phyloP scores from a whole-genome alignment of 306 rosid species.

The Lithocarpus polystachyus region DNA sequence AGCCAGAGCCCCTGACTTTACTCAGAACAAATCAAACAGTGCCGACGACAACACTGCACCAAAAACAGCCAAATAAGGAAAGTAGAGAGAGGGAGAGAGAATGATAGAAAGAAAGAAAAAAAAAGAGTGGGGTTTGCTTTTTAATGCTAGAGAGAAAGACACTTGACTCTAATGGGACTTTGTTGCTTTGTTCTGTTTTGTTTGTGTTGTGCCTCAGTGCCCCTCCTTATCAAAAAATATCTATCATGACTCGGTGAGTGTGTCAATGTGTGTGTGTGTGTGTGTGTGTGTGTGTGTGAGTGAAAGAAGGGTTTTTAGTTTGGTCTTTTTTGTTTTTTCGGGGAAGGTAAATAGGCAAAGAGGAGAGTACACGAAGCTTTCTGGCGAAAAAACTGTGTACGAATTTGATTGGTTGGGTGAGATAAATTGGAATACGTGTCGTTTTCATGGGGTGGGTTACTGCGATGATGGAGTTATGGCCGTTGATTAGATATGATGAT shows the following conservation, averaged over 20 bases:
- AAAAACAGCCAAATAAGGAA: conserved; percentile 12
- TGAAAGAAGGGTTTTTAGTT: neutral
- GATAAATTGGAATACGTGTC: neutral
- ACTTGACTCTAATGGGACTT: neutral
- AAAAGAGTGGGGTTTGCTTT: neutral
- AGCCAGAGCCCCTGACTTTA: conserved; percentile 10
- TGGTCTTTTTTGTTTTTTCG: neutral
- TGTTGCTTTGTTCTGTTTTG: neutral
- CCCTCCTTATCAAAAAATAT: neutral
- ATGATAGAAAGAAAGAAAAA: neutral
- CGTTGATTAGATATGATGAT: conserved; percentile 14
- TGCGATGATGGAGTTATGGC: neutral
- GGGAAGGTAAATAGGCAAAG: conserved; percentile 15
- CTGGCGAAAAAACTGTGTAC: neutral
- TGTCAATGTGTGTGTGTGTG: neutral
- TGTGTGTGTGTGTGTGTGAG: neutral
- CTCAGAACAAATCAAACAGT: conserved; percentile 3
- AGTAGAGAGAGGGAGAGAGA: neutral
- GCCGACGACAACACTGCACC: conserved; percentile 8
- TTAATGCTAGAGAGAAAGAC: neutral
- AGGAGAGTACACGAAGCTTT: conserved; percentile 24
- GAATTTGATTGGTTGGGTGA: conserved; percentile 1
- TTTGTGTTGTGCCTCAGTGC: neutral
- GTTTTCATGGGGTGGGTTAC: neutral
- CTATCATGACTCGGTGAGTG: neutral